phyloP scores from a whole-genome alignment of 1,284 basidiomycete species.

The Leccinum fallax region DNA sequence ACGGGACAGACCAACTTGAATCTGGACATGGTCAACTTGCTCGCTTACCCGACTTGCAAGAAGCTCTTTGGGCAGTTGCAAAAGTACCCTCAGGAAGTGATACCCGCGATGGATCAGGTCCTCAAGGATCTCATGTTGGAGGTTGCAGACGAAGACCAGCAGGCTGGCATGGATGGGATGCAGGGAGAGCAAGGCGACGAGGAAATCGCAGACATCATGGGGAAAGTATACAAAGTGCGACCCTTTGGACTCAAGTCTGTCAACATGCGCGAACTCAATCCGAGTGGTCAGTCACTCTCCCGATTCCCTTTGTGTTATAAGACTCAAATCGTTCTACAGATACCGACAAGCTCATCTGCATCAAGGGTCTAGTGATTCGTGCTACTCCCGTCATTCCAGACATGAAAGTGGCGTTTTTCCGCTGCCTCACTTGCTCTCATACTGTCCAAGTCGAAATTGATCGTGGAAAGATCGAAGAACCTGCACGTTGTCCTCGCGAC shows the following conservation, averaged over 20 bases:
- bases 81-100: conserved; percentile 95
- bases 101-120: conserved; percentile 96
- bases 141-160: conserved; percentile 76
- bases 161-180: conserved; percentile 68
- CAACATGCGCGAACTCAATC: conserved; percentile 93
- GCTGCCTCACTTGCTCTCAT: conserved; percentile 94
- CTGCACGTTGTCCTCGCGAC: conserved; percentile 88
- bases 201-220: conserved; percentile 80
- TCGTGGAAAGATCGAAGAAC: conserved; percentile 94
- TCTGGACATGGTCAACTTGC: conserved; percentile 87
- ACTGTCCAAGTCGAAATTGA: conserved; percentile 96
- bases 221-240: conserved; percentile 86
- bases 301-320: not conserved
- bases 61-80: conserved; percentile 81
- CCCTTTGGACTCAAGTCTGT: conserved; percentile 83
- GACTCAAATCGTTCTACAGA: conserved; percentile 53
- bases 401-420: conserved; percentile 99
- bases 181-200: conserved; percentile 70
- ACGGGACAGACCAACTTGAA: conserved; percentile 94
- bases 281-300: conserved; percentile 60
- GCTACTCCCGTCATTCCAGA: conserved; percentile 98
- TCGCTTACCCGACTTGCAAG: conserved; percentile 83
- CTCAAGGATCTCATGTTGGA: conserved; percentile 90
- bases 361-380: conserved; percentile 97
- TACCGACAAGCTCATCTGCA: conserved; percentile 93